phyloP scores from a whole-genome alignment of 164 flowering plant species.

The Berberis thunbergii region DNA sequence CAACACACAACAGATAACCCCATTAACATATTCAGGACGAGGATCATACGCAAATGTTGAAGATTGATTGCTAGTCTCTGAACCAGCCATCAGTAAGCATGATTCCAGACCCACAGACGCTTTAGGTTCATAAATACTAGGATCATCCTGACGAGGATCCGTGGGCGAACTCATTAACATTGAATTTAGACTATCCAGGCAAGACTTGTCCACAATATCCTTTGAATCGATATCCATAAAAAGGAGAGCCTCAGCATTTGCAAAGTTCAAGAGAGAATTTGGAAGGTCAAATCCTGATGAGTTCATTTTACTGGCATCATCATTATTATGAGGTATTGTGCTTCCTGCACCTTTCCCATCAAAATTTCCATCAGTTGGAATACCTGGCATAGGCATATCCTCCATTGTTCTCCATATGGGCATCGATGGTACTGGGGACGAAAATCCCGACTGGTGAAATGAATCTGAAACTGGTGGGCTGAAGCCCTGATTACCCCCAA shows the following conservation, averaged over 20 bases:
- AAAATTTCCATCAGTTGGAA: constrained; percentile 24
- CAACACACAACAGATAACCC: constrained; percentile 44
- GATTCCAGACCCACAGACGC: constrained; percentile 18
- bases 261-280: constrained; percentile 38
- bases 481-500: constrained; percentile 30
- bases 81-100: constrained; percentile 9
- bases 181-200: constrained; percentile 43
- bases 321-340: constrained; percentile 16
- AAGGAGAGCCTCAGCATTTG: constrained; percentile 39
- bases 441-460: constrained; percentile 34
- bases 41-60: constrained; percentile 16
- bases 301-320: constrained; percentile 18
- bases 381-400: constrained; percentile 26
- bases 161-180: constrained; percentile 45
- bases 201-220: constrained; percentile 36
- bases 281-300: constrained; percentile 30
- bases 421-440: constrained; percentile 42
- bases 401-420: constrained; percentile 41
- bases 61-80: constrained; percentile 18
- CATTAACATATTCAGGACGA: constrained; percentile 28
- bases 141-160: constrained; percentile 25
- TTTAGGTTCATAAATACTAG: constrained; percentile 16
- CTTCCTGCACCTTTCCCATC: constrained; percentile 15
- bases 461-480: constrained; percentile 38
- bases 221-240: constrained; percentile 45